Base-by-base conservation (phyloP, 306 rosid species). In the Lablab purpureus region DNA sequence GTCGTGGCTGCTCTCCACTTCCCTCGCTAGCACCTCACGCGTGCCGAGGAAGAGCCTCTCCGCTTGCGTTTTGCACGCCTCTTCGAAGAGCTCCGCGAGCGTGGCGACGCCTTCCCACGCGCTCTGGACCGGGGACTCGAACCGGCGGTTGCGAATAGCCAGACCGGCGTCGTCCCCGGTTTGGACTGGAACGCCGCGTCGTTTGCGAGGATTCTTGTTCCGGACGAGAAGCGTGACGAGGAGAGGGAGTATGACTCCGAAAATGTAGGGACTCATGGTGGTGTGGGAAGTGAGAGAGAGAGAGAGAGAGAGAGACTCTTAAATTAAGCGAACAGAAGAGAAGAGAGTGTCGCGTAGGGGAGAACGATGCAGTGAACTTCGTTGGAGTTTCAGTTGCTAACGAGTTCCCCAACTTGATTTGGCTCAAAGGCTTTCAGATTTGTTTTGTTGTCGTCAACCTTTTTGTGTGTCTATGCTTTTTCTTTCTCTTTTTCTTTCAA, bases 91-190 rank as follows among this genome's bases (percentile, higher is more conserved):
- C 51, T 92, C 90, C 7, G 97, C 96, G 58, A 95, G 93, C 69
- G 98, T 95, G 12, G 83, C 52, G 58, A 91, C 85, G 1, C 96
- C 98, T 27, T 92, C 94, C 99, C 99, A 92, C 14, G 90, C 85
- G 46, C 94, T 81, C 65, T 79, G 72, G 14, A 95, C 89, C 0
- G 92, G 93, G 23, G 88, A 83, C 49, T 82, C 28, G 56, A 69
- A 85, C 21, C 87, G 87, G n/a, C 64, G 76, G 85, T 91, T 95
- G 41, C 96, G 85, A 18, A 95, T 23, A 0, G 89, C 83, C 19
- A 82, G 68, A 32, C 94, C 98, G 40, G 88, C 71, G 11, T 91
- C 90, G 46, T 88, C 97, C 19, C 80, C 89, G 21, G 74, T 87
- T 45, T 88, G 83, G 25, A 67, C 86, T 0, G 88, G 87, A 72